Conservation (phyloP, 768 basidiomycete genomes). For the Paxillus ammoniavirescens region DNA sequence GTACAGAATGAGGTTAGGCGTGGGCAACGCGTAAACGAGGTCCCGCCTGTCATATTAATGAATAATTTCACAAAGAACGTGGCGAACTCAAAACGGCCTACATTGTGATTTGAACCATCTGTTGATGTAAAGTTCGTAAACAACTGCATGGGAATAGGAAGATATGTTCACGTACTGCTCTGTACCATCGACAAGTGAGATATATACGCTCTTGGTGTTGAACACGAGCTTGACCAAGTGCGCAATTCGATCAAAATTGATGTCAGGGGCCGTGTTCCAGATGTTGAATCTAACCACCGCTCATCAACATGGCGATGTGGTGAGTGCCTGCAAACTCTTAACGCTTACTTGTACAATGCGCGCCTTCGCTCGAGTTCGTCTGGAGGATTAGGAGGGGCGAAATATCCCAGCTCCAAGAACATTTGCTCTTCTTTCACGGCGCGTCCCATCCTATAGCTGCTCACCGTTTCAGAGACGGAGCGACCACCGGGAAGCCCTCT, state of each 20-base stretch:
- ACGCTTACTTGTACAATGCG: slow-evolving; percentile 76
- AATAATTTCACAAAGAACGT: background rate
- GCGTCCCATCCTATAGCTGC: slow-evolving; percentile 40
- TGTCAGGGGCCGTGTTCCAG: slow-evolving; percentile 80
- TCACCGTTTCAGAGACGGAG: slow-evolving; percentile 32
- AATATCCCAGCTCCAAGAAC: slow-evolving; percentile 62
- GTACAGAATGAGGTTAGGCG: slow-evolving; percentile 76
- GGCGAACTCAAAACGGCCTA: slow-evolving; percentile 34
- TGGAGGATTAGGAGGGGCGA: slow-evolving; percentile 80
- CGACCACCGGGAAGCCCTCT: slow-evolving; percentile 32
- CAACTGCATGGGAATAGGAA: slow-evolving; percentile 1
- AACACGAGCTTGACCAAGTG: slow-evolving; percentile 94
- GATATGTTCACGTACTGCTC: slow-evolving; percentile 61
- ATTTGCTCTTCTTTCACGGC: slow-evolving; percentile 67
- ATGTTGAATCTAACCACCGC: slow-evolving; percentile 74
- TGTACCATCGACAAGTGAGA: slow-evolving; percentile 80
- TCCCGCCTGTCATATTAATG: slow-evolving; percentile 38
- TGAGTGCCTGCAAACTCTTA: background rate
- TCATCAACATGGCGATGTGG: slow-evolving; percentile 1
- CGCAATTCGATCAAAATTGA: slow-evolving; percentile 91
- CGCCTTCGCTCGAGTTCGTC: slow-evolving; percentile 80
- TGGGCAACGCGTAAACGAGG: slow-evolving; percentile 42
- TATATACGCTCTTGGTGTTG: slow-evolving; percentile 79
- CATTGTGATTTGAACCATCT: slow-evolving; percentile 93
- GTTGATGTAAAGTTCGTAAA: slow-evolving; percentile 8